Evolutionary conservation across 176 grass and related monocot genomes (phyloP).

Genomic region (Carex cristatella): DNA sequence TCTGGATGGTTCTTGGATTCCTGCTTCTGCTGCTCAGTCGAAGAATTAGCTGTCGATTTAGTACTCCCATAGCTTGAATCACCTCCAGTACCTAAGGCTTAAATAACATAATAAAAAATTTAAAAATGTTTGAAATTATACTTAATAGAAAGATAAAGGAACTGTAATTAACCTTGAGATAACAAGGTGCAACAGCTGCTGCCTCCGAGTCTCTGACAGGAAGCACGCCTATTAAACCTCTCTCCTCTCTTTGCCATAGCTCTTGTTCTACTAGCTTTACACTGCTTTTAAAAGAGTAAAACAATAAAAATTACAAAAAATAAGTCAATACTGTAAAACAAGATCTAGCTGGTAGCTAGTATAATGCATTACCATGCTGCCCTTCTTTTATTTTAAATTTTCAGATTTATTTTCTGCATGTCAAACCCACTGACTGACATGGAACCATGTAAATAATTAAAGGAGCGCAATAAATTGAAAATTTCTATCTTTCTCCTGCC

Average conservation of each 20-base stretch:
- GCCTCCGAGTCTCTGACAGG: constrained; percentile 73
- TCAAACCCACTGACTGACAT: background rate
- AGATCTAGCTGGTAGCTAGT: background rate
- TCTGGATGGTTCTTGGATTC: constrained; percentile 71
- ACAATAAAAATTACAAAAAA: background rate
- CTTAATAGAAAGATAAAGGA: background rate
- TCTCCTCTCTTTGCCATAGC: constrained; percentile 93
- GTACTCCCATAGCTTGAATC: constrained; percentile 55
- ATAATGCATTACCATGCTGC: background rate
- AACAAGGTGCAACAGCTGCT: constrained; percentile 58
- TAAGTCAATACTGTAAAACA: background rate
- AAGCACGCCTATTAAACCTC: constrained; percentile 92
- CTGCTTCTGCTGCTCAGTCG: constrained; percentile 56
- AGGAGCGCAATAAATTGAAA: background rate
- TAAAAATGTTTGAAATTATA: background rate
- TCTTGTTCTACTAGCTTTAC: constrained; percentile 98
- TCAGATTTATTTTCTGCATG: background rate
- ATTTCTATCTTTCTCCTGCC: background rate
- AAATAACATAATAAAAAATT: constrained; percentile 13
- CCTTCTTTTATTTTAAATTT: background rate
- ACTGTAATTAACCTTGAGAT: constrained; percentile 55
- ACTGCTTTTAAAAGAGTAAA: constrained; percentile 35
- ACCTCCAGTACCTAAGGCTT: constrained; percentile 32
- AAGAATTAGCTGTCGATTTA: constrained; percentile 40
- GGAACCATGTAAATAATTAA: background rate